Conservation (phyloP, 2,329 filamentous ascomycete genomes). For the Rutstroemia sp. region DNA sequence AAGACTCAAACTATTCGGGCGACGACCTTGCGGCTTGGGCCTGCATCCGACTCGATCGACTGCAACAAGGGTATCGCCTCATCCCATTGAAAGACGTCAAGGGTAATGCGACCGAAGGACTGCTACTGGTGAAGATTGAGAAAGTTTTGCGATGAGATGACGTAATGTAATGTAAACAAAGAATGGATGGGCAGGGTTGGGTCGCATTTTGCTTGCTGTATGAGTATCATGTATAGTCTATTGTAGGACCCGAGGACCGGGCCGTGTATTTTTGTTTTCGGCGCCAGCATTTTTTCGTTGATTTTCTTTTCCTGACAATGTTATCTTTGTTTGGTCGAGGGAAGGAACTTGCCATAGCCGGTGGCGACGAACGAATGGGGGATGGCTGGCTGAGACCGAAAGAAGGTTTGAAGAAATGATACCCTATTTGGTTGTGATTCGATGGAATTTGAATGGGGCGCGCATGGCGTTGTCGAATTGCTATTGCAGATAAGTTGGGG, state of each 20-base stretch:
- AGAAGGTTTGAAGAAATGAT: not conserved
- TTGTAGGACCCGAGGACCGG: not conserved
- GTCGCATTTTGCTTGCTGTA: not conserved
- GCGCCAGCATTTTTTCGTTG: not conserved
- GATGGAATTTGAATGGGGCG: not conserved
- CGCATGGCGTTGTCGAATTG: not conserved
- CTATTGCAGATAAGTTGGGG: too few species aligned
- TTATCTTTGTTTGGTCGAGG: not conserved
- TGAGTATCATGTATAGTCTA: not conserved
- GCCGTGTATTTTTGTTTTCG: not conserved
- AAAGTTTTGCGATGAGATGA: slow-evolving; percentile 37
- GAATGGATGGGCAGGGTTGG: too few species aligned
- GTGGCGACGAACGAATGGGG: not conserved
- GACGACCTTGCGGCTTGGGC: slow-evolving; percentile 84
- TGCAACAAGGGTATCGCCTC: slow-evolving; percentile 69
- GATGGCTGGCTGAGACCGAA: not conserved
- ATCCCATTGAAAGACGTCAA: slow-evolving; percentile 66
- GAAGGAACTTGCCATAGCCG: not conserved
- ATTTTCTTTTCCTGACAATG: not conserved
- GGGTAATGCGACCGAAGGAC: slow-evolving; percentile 58
- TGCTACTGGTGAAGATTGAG: slow-evolving; percentile 65
- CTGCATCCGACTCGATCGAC: slow-evolving; percentile 75
- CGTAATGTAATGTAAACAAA: not conserved
- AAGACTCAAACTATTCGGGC: slow-evolving; percentile 73
- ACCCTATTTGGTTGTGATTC: not conserved